phyloP scores from a whole-genome alignment of 2,329 filamentous ascomycete genomes.

The Verticillium alfalfae region DNA sequence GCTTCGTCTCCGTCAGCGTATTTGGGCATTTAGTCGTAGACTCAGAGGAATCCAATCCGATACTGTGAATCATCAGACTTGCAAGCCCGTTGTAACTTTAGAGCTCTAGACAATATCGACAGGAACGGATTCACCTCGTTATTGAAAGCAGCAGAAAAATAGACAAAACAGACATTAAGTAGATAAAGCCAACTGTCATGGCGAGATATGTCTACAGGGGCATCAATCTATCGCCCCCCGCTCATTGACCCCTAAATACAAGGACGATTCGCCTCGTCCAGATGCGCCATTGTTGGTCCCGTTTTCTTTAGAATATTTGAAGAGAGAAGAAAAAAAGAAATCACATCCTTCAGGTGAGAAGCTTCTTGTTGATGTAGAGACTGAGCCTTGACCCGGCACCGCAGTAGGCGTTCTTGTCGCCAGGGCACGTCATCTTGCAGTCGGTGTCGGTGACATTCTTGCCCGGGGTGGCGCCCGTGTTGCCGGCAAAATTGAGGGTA shows the following conservation, averaged over 20 bases:
- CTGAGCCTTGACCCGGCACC: slow-evolving; percentile 22
- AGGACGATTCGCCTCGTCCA: neutral
- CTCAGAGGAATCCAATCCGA: too few relatives aligned
- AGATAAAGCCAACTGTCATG: neutral
- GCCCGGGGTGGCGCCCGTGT: slow-evolving; percentile 13
- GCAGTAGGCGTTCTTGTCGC: slow-evolving; percentile 22
- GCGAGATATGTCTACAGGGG: neutral
- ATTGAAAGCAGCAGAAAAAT: too few relatives aligned
- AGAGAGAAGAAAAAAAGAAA: too few relatives aligned
- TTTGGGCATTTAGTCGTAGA: too few relatives aligned
- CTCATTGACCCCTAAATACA: neutral
- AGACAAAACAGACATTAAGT: neutral
- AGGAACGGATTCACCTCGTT: too few relatives aligned
- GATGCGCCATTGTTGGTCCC: neutral
- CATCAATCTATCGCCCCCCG: neutral
- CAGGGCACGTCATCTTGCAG: slow-evolving; percentile 27
- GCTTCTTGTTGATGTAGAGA: slow-evolving; percentile 17
- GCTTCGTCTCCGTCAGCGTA: too few relatives aligned
- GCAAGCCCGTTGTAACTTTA: too few relatives aligned
- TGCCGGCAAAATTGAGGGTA: slow-evolving; percentile 19
- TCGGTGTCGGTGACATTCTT: slow-evolving; percentile 21
- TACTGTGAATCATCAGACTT: too few relatives aligned
- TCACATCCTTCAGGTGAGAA: neutral
- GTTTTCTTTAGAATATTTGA: neutral
- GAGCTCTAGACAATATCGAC: neutral